A percentile compares a stretch with the other conserved stretches of the same genome.
Conservation (phyloP, 176 grass and related monocot species). For the Bothriochloa decipiens region DNA sequence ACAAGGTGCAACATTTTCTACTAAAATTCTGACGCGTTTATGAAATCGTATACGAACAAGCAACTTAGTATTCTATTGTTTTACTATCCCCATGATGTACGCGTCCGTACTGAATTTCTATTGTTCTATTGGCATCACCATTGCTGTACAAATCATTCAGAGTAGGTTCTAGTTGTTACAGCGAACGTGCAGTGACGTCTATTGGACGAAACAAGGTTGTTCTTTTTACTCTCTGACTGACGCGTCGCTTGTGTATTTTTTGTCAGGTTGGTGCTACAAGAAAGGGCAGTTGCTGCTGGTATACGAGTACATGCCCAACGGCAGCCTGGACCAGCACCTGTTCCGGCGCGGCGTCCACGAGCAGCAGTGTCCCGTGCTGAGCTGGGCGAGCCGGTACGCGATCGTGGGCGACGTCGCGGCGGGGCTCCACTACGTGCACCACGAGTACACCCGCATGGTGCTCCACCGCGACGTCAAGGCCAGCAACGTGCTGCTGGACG, state of each 20-base stretch:
- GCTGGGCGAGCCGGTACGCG: constrained; percentile 59
- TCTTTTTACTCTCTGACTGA: background rate
- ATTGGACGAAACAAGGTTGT: background rate
- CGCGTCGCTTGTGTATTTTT: background rate
- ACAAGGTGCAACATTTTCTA: background rate
- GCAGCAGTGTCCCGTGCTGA: constrained; percentile 32
- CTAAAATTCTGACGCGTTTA: constrained; percentile 14
- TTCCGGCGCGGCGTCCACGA: constrained; percentile 26
- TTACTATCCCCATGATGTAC: too few species aligned
- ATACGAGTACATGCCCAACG: constrained; percentile 91
- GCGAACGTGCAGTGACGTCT: background rate
- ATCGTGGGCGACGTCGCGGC: constrained; percentile 52
- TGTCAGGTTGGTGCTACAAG: constrained; percentile 68
- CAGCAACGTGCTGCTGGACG: constrained; percentile 68
- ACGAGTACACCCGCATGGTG: constrained; percentile 61
- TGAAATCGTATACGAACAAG: background rate
- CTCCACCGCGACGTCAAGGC: constrained; percentile 82
- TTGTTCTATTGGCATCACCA: background rate
- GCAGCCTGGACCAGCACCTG: constrained; percentile 67
- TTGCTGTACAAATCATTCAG: background rate
- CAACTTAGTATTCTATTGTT: background rate
- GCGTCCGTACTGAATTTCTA: background rate
- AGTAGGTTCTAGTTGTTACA: background rate
- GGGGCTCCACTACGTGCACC: constrained; percentile 75
- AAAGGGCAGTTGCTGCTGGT: constrained; percentile 63